phyloP scores from a whole-genome alignment of 768 basidiomycete species.

The Psilocybe sp. region DNA sequence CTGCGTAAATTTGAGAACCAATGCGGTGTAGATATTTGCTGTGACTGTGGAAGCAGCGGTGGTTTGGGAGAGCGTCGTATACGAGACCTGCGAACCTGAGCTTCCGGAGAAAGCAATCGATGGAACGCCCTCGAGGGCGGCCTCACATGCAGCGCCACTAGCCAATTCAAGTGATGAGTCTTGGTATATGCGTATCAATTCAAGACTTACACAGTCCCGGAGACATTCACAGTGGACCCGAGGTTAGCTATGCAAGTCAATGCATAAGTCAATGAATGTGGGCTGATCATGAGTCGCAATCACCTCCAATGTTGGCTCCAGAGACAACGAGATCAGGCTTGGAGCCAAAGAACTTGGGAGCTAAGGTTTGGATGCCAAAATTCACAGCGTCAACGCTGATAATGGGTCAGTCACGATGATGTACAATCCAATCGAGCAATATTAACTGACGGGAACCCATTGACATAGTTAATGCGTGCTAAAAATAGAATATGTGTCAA shows the following conservation, averaged over 20 bases:
- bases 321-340: slow-evolving; percentile 43
- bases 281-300: slow-evolving; percentile 6
- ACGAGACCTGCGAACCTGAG: slow-evolving; percentile 42
- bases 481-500: neutral
- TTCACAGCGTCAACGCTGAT: slow-evolving; percentile 27
- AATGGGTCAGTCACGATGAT: neutral
- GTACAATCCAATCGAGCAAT: neutral
- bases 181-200: neutral
- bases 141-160: slow-evolving; percentile 50
- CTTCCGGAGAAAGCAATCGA: slow-evolving; percentile 45
- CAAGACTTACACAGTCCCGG: slow-evolving; percentile 40
- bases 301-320: slow-evolving; percentile 46
- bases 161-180: neutral
- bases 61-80: slow-evolving; percentile 43
- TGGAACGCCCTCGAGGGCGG: slow-evolving; percentile 46
- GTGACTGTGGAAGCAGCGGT: slow-evolving; percentile 31
- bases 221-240: slow-evolving; percentile 26
- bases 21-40: slow-evolving; percentile 40
- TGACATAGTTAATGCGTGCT: slow-evolving; percentile 35
- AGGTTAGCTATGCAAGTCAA: slow-evolving; percentile 27
- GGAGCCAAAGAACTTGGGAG: slow-evolving; percentile 36
- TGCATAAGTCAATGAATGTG: neutral
- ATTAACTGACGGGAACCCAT: slow-evolving; percentile 29
- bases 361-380: slow-evolving; percentile 44
- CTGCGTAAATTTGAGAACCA: slow-evolving; percentile 37